Evolutionary conservation across 2,329 filamentous ascomycete species (phyloP).

Genomic region (Arachnomyces sp.): DNA sequence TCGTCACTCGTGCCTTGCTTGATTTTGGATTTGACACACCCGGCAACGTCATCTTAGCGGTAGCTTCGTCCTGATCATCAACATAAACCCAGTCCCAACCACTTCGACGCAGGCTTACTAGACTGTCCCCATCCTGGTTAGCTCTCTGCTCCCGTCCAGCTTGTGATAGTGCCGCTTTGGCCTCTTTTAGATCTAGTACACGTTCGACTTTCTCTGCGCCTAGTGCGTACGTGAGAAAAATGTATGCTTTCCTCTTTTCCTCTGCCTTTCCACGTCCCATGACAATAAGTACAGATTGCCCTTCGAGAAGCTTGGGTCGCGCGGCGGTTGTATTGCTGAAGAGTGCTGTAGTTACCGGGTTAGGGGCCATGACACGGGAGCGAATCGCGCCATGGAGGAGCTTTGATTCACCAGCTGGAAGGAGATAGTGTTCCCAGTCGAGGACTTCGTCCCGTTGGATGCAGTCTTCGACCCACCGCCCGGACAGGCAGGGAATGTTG

Average conservation of each 20-base stretch:
- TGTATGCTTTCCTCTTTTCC: conserved; percentile 61
- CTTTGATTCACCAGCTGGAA: conserved; percentile 74
- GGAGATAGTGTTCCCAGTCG: conserved; percentile 72
- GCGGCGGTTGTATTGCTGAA: conserved; percentile 51
- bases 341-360: conserved; percentile 49
- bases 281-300: conserved; percentile 64
- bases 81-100: conserved; percentile 74
- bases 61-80: conserved; percentile 54
- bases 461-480: conserved; percentile 73
- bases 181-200: conserved; percentile 59
- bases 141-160: conserved; percentile 36
- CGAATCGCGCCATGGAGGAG: conserved; percentile 70
- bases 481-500: conserved; percentile 75
- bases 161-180: conserved; percentile 51
- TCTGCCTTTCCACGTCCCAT: conserved; percentile 57
- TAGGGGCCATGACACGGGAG: conserved; percentile 61
- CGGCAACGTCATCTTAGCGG: conserved; percentile 34
- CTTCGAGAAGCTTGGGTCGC: conserved; percentile 57
- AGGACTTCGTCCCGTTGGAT: conserved; percentile 54
- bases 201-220: conserved; percentile 62
- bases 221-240: conserved; percentile 72
- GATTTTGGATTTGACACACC: not conserved
- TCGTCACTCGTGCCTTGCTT: not conserved
- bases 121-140: not conserved
- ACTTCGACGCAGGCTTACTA: not conserved